Percentiles rank a stretch among this genome's conserved stretches.
Conservation (phyloP, 2,329 filamentous ascomycete genomes). For the Curvularia spicifera region DNA sequence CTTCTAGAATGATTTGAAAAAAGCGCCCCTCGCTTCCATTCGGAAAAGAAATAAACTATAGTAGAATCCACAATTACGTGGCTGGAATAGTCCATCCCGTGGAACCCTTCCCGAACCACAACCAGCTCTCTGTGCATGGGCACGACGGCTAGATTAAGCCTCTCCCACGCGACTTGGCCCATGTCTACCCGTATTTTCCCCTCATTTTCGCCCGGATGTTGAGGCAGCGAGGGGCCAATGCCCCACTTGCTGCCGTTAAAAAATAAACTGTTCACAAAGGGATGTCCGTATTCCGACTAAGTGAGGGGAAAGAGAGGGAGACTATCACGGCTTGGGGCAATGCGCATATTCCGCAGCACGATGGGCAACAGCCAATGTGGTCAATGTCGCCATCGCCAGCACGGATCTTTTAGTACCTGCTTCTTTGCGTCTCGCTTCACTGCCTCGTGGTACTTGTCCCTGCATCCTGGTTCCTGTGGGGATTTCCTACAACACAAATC, state of each 20-base stretch:
- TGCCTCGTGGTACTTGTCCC: neutral
- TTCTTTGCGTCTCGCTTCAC: neutral
- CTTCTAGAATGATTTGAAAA: neutral
- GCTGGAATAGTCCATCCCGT: neutral
- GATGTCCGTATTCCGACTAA: constrained; percentile 6
- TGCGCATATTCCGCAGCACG: neutral
- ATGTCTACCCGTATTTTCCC: neutral
- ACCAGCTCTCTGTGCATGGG: neutral
- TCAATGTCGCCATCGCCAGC: neutral
- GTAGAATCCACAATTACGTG: neutral
- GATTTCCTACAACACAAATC: neutral
- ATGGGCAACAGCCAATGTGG: neutral
- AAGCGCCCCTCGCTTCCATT: neutral
- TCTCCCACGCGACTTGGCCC: neutral
- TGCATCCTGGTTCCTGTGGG: neutral
- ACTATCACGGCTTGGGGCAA: neutral
- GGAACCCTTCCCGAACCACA: neutral
- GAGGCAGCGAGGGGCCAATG: constrained; percentile 4
- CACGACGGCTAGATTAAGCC: neutral
- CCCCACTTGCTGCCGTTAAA: neutral
- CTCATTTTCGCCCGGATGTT: neutral
- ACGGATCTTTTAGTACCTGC: neutral
- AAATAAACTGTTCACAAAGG: constrained; percentile 2
- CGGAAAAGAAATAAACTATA: neutral
- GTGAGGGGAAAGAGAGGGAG: neutral